Evolutionary conservation across 2,329 filamentous ascomycete species (phyloP), one percentile per base, ranked within the genome.

Genomic region (Neonectria coccinea): DNA sequence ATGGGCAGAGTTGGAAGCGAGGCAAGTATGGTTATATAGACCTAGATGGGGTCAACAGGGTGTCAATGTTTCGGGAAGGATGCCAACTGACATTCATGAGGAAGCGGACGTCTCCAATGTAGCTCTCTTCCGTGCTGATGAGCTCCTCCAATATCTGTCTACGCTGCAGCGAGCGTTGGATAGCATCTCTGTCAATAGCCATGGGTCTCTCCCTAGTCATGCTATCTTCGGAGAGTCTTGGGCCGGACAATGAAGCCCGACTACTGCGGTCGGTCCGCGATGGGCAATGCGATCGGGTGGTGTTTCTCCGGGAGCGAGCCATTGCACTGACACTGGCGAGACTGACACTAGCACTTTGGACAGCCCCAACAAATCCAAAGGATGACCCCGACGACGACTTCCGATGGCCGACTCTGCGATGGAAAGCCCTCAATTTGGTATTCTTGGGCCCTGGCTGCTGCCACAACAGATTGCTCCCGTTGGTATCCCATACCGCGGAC

Each of bases 51-150:
- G 76, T 77, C 47, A 77, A 64, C 36, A 14, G 16, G 11, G 10
- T 8, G 10, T 3, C 29, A 18, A 11, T n/a, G 29, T 5, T 5
- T 25, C 27, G 7, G 10, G 44, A 3, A 14, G 36, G 12, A 6
- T 4, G 9, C 22, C 27, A 44, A 74, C 88, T 75, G 81, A 95
- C 94, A 79, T 97, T 94, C 76, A 92, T 91, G 64, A 98, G 83
- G 69, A 96, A 93, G 72, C 93, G 93, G 62, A 98, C 79, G 73
- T 97, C 95, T 16, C 90, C 88, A 71, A 98, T 90, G 76, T 98
- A 98, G 73, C 91, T 89, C 76, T 96, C 92, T 78, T 98, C 96
- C 0, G 94, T 97, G 61, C 82, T 86, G 65, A 97, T 88, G 55
- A 98, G 82, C 79, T 98, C 96, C 75, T 96, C 92, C 39, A 98